phyloP scores from a whole-genome alignment of 2,329 filamentous ascomycete genomes.

The Cladosporium sp. region DNA sequence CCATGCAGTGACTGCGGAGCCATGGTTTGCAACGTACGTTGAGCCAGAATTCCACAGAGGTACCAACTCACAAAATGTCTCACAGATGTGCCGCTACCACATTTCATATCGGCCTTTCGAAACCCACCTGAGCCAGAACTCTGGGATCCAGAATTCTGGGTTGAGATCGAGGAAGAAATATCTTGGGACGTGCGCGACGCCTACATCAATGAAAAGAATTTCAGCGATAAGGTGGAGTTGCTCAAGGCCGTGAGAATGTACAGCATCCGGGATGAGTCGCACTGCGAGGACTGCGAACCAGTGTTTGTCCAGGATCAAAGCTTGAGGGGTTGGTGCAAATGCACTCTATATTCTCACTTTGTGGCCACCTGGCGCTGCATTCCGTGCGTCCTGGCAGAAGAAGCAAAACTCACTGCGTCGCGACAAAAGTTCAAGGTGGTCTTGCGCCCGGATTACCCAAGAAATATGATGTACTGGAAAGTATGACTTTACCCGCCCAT shows the following conservation, averaged over 20 bases:
- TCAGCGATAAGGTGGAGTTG: neutral
- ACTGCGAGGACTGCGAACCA: neutral
- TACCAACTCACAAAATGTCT: neutral
- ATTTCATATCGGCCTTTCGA: neutral
- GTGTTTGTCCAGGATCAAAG: neutral
- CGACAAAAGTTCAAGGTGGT: neutral
- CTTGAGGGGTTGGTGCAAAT: neutral
- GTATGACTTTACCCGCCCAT: neutral
- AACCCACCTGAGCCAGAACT: neutral
- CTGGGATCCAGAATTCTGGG: neutral
- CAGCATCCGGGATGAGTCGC: neutral
- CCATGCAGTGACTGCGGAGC: constrained; percentile 19
- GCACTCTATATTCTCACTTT: neutral
- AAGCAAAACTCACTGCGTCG: neutral
- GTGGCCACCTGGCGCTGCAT: constrained; percentile 8
- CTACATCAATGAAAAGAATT: neutral
- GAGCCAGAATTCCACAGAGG: too few species aligned
- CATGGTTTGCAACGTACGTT: constrained; percentile 21
- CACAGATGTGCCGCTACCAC: constrained; percentile 5
- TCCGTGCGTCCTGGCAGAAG: neutral
- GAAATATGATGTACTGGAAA: neutral
- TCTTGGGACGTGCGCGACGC: neutral
- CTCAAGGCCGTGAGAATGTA: neutral
- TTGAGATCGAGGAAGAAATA: neutral
- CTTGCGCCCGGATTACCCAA: neutral